These are phyloP conservation scores for Vicia sativa DNA, from an alignment of 306 rosid genomes.

Conservation along the genomic window DNA sequence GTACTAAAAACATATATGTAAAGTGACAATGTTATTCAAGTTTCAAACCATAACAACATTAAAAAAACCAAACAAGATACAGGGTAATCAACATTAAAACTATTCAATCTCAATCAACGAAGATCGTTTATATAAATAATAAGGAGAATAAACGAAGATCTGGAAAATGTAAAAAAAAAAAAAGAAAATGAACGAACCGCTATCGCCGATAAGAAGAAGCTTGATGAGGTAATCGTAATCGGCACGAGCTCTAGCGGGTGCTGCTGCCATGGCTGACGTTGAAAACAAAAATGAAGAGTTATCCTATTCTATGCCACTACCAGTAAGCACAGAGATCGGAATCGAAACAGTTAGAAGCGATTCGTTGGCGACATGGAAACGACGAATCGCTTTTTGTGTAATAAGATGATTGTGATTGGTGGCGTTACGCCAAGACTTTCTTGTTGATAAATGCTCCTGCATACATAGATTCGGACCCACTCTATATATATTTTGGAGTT, in stretches of 20 bases:
- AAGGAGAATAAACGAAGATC: slow-evolving; percentile 1
- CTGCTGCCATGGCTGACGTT: slow-evolving; percentile 57
- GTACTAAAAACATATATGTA: not conserved
- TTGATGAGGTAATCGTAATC: slow-evolving; percentile 93
- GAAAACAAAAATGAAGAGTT: not conserved
- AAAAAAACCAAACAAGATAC: slow-evolving; percentile 17
- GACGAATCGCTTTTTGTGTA: slow-evolving; percentile 37
- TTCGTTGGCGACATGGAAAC: slow-evolving; percentile 49
- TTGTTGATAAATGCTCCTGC: not conserved
- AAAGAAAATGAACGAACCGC: slow-evolving; percentile 52
- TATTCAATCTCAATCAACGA: too few species aligned
- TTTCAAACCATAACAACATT: slow-evolving; percentile 13
- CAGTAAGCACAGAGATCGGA: slow-evolving; percentile 38
- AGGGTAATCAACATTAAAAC: too few species aligned
- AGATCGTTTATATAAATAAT: not conserved
- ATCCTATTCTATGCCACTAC: not conserved
- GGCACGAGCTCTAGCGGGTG: slow-evolving; percentile 82
- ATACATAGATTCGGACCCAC: slow-evolving; percentile 34
- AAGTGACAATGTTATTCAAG: slow-evolving; percentile 17
- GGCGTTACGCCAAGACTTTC: slow-evolving; percentile 28
- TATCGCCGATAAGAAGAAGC: slow-evolving; percentile 88
- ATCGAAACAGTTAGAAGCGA: slow-evolving; percentile 21
- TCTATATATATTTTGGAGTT: not conserved
- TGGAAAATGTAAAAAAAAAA: not conserved
- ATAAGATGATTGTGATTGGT: slow-evolving; percentile 6